Percentiles rank a stretch among this genome's conserved stretches.
These are phyloP conservation scores for Pulveroboletus sp. DNA, from an alignment of 768 basidiomycete species.

Conservation along the genomic window DNA sequence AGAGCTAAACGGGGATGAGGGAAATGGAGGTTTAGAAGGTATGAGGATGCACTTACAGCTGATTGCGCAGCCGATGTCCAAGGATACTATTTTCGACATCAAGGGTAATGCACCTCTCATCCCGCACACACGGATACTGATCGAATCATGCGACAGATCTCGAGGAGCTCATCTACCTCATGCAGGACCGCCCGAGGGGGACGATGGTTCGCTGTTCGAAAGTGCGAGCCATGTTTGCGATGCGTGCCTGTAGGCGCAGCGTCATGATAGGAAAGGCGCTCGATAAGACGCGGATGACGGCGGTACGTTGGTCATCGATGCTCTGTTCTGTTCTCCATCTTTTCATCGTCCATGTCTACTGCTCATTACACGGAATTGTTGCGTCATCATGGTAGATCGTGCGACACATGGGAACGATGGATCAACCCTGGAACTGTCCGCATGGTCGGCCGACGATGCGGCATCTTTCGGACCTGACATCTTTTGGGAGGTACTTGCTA, in stretches of 20 bases:
- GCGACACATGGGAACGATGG: conserved; percentile 78
- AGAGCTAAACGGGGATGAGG: neutral
- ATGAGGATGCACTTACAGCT: conserved; percentile 48
- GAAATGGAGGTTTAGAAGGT: neutral
- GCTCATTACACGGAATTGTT: neutral
- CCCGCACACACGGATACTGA: neutral
- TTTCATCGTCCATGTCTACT: neutral
- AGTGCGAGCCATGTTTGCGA: conserved; percentile 93
- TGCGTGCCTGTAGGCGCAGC: conserved; percentile 92
- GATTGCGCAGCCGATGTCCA: conserved; percentile 84
- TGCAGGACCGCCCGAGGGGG: conserved; percentile 72
- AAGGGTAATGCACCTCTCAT: conserved; percentile 50
- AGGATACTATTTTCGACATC: conserved; percentile 83
- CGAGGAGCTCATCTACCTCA: conserved; percentile 84
- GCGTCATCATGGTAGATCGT: conserved; percentile 45
- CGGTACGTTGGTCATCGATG: conserved; percentile 38
- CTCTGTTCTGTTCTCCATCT: neutral
- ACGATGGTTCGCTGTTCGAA: conserved; percentile 91
- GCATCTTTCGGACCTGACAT: conserved; percentile 54
- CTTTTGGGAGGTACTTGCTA: conserved; percentile 18
- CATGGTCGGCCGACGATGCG: conserved; percentile 84
- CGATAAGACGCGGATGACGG: conserved; percentile 70
- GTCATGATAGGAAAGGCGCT: conserved; percentile 93
- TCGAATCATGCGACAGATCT: conserved; percentile 52
- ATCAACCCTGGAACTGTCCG: conserved; percentile 87